Percentiles rank a stretch among this genome's conserved stretches.
Conservation (phyloP, 2,329 filamentous ascomycete genomes). For the Fusarium sp. region DNA sequence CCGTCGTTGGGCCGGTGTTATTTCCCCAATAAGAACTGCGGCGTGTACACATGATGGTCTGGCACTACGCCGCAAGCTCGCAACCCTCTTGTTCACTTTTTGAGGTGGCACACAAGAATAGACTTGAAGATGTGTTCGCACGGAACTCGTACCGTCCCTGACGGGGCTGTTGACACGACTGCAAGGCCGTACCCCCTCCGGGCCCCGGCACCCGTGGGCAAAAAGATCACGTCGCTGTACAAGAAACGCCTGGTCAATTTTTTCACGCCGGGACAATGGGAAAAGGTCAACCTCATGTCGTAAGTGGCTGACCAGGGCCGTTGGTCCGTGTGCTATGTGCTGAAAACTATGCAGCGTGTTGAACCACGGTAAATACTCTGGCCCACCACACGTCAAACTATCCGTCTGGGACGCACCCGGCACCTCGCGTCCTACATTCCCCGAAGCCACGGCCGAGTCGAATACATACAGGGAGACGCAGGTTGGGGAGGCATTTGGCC, state of each 20-base stretch:
- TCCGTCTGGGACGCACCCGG: conserved; percentile 88
- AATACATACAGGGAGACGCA: conserved; percentile 77
- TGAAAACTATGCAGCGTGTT: conserved; percentile 35
- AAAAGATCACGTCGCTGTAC: conserved; percentile 27
- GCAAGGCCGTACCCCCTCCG: background rate
- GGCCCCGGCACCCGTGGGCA: conserved; percentile 6
- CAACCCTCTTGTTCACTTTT: background rate
- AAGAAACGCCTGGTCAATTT: conserved; percentile 40
- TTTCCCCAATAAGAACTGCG: background rate
- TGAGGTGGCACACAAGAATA: too few relatives aligned
- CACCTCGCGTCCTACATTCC: conserved; percentile 85
- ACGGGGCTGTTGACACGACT: background rate
- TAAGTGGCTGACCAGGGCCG: conserved; percentile 16
- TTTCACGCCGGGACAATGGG: conserved; percentile 41
- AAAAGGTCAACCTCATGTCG: conserved; percentile 40
- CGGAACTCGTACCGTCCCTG: background rate
- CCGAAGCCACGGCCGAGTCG: conserved; percentile 75
- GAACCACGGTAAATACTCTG: conserved; percentile 66
- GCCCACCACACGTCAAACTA: conserved; percentile 84
- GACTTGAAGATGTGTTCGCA: conserved; percentile 23
- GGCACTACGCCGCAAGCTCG: background rate
- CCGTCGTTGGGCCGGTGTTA: background rate
- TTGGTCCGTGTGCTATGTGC: background rate
- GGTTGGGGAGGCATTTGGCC: conserved; percentile 88
- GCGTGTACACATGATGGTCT: background rate